These are phyloP conservation scores for Sungouiozyma ichnusensis DNA, from an alignment of 805 yeast genomes.

Conservation along the genomic window DNA sequence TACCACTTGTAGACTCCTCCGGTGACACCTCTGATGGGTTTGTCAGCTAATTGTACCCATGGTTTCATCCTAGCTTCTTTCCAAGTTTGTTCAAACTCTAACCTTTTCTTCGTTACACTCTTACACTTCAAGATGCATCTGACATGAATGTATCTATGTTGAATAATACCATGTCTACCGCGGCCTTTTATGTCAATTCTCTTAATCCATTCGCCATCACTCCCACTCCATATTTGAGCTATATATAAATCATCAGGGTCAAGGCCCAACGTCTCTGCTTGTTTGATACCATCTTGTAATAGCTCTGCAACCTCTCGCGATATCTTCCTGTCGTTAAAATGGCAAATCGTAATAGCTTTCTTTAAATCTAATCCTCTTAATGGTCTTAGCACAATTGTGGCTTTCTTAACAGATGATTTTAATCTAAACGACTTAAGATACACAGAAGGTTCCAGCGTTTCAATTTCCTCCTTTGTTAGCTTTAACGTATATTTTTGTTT, in stretches of 20 bases:
- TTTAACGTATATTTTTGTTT: conserved; percentile 45
- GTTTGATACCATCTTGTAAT: conserved; percentile 60
- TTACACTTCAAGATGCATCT: conserved; percentile 64
- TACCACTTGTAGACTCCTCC: conserved; percentile 51
- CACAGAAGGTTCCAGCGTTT: conserved; percentile 79
- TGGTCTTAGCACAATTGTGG: conserved; percentile 67
- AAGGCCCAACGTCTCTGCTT: conserved; percentile 51
- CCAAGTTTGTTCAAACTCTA: conserved; percentile 46
- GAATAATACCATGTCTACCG: conserved; percentile 75
- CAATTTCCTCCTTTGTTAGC: conserved; percentile 56
- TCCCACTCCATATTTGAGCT: conserved; percentile 81
- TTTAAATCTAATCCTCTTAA: conserved; percentile 60
- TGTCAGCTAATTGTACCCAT: conserved; percentile 35
- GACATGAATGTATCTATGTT: conserved; percentile 70
- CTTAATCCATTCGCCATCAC: conserved; percentile 67
- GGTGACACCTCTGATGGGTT: conserved; percentile 38
- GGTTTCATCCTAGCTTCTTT: conserved; percentile 43
- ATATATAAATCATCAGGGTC: conserved; percentile 56
- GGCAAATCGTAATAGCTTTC: conserved; percentile 84
- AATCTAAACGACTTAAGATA: conserved; percentile 71
- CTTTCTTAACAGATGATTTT: conserved; percentile 82
- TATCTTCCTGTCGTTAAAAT: conserved; percentile 71
- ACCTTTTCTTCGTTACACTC: conserved; percentile 46
- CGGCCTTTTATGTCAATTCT: conserved; percentile 79
- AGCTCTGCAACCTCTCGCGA: conserved; percentile 70